Evolutionary conservation across 768 basidiomycete species (phyloP), one percentile per base, ranked within the genome.

Genomic region (Boletus rubescentipes): DNA sequence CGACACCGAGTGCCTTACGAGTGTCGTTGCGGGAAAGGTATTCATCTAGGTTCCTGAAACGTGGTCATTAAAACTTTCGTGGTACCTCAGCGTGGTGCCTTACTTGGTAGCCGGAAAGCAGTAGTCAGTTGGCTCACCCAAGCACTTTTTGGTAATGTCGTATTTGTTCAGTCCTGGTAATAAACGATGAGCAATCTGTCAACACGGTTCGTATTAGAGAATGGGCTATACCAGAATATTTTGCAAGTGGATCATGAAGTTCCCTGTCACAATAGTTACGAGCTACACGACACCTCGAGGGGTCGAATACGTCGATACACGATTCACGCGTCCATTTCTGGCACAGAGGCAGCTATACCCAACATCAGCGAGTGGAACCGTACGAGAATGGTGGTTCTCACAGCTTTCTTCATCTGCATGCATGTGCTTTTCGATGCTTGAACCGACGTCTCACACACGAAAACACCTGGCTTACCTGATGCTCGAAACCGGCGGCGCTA

Each of bases 221-320:
- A n/a, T 66, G 3, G 9, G 31, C 29, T 31, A 7, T 40, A 44
- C 44, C 74, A 6, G 67, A 20, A 32, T 10, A 61, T 50, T 26
- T 66, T 4, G 20, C 9, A 57, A 68, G 73, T 1, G 67, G 68
- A 0, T 12, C 54, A 0, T 10, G 7, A 12, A 75, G 46, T 57
- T 82, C 75, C 9, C 58, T 67, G 41, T 79, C 72, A 66, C 91
- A 93, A 65, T 90, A 91, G 34, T 54, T 65, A 43, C 79, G 73
- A 4, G 90, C 87, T 11, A 83, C 87, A 9, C 73, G 68, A 63
- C 91, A 93, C 55, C 79, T 76, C 51, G 87, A 81, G 11, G 74
- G 65, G 63, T 93, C 90, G 57, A 85, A 86, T 8, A 71, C 71
- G 45, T 87, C 76, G 38, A 90, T 74, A 56, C 91, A 93, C 26